Evolutionary conservation across 768 basidiomycete genomes (phyloP), one percentile per base, ranked within the genome.

Genomic region (Hysterangium stoloniferum): DNA sequence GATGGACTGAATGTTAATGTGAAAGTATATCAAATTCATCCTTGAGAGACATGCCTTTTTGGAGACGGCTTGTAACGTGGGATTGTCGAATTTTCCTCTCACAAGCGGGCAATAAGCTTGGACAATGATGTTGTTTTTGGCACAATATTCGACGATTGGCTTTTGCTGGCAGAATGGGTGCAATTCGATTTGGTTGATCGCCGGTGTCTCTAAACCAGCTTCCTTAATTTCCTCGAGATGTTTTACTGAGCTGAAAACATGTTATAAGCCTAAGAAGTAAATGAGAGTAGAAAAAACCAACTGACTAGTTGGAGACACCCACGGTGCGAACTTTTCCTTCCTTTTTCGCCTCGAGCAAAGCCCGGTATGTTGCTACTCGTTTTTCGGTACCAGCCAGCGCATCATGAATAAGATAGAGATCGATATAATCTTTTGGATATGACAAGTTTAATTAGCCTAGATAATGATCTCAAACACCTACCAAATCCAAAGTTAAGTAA

Each of bases 241-340:
- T 38, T 78, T 76, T 29, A 84, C 60, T 19, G 75, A 75, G 56
- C 87, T 90, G 36, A n/a, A 32, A 20, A 28, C n/a, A 33, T 13
- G 20, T 28, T 25, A 29, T 6, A n/a, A 19, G n/a, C n/a, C n/a
- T n/a, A 37, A n/a, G 8, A 8, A 31, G 24, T 15, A 12, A 7
- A 27, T 15, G 15, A 35, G n/a, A 48, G 41, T 20, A 43, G 53
- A 40, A 47, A 22, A 37, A 22, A 45, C n/a, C n/a, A 19, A 61
- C 83, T 41, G 57, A 87, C 86, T 80, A 92, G 66, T 92, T 92
- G 1, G 86, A 89, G 6, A 91, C 88, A 2, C 88, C 88, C n/a
- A 87, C 76, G 4, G 73, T 72, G 54, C 76, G 73, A 45, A 89
- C 74, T 58, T 85, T 86, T 3, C 88, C 86, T 3, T 66, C 74